A percentile compares a stretch with the other conserved stretches of the same genome.
These are phyloP conservation scores for Telfairia occidentalis DNA, from an alignment of 331 rosid genomes.

Conservation along the genomic window DNA sequence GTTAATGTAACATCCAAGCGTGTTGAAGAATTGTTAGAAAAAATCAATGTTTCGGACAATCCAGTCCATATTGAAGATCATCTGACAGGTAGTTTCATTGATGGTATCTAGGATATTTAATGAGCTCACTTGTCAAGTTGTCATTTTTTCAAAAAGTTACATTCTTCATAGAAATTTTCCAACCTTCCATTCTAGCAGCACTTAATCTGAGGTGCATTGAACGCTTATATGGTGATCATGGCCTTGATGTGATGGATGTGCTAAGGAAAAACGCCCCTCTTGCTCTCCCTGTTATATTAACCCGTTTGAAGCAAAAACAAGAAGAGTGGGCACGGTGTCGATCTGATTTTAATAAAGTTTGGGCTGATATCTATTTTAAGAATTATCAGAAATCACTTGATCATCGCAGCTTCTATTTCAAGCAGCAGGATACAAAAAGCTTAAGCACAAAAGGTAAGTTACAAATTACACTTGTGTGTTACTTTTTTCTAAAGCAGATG, in stretches of 20 bases:
- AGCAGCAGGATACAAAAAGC: constrained; percentile 92
- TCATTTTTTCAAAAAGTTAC: background rate
- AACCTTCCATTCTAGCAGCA: constrained; percentile 47
- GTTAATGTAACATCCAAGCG: constrained; percentile 81
- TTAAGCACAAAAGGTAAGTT: constrained; percentile 81
- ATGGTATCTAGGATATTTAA: constrained; percentile 11
- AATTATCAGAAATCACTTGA: constrained; percentile 97
- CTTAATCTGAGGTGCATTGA: constrained; percentile 87
- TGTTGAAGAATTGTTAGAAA: constrained; percentile 70
- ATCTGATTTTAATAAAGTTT: constrained; percentile 82
- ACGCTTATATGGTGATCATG: constrained; percentile 95
- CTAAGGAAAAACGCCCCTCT: constrained; percentile 63
- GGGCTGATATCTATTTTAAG: constrained; percentile 95
- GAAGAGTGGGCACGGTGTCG: constrained; percentile 98
- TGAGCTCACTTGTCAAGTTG: background rate
- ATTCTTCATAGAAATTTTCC: constrained; percentile 10
- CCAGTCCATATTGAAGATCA: constrained; percentile 63
- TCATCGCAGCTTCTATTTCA: constrained; percentile 98
- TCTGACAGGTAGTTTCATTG: constrained; percentile 57
- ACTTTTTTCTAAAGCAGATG: background rate
- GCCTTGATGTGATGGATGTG: constrained; percentile 91
- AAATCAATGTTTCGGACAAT: constrained; percentile 42
- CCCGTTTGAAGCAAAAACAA: constrained; percentile 90
- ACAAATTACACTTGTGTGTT: constrained; percentile 3
- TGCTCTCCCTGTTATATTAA: constrained; percentile 84